phyloP scores from a whole-genome alignment of 768 basidiomycete species.

The Serendipita sp. region DNA sequence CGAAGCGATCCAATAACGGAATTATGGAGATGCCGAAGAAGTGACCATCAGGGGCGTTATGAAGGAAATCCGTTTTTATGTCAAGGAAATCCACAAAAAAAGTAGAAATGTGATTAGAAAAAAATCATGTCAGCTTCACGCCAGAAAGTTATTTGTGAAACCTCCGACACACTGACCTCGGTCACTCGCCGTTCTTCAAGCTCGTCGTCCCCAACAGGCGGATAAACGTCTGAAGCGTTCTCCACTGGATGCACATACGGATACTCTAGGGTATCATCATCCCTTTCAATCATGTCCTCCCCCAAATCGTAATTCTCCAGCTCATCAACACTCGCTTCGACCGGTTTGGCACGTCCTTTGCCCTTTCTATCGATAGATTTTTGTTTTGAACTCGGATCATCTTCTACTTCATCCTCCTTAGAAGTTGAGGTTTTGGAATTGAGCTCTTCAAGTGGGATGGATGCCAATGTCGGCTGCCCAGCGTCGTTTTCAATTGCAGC shows the following conservation, averaged over 20 bases:
- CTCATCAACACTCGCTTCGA: background rate
- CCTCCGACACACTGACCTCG: background rate
- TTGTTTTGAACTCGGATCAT: background rate
- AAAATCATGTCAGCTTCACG: background rate
- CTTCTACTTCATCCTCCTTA: background rate
- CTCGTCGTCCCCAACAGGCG: slow-evolving; percentile 2
- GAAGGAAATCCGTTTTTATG: background rate
- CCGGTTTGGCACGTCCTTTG: background rate
- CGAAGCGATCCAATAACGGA: background rate
- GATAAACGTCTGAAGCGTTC: background rate
- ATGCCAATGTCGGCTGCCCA: background rate
- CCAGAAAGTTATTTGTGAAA: background rate
- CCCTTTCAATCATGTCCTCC: background rate
- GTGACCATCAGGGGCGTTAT: background rate
- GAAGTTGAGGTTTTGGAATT: background rate
- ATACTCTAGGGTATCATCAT: background rate
- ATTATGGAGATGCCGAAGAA: background rate
- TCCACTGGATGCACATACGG: background rate
- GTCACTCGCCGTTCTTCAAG: slow-evolving; percentile 2
- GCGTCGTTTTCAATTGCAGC: too few relatives aligned
- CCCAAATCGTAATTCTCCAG: background rate
- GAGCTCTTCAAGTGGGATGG: background rate
- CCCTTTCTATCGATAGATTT: background rate
- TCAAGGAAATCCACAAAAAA: background rate
- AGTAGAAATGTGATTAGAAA: background rate